A percentile compares a stretch with the other conserved stretches of the same genome.
phyloP scores from a whole-genome alignment of 140 eudicot genomes.

The Bidens hawaiensis region DNA sequence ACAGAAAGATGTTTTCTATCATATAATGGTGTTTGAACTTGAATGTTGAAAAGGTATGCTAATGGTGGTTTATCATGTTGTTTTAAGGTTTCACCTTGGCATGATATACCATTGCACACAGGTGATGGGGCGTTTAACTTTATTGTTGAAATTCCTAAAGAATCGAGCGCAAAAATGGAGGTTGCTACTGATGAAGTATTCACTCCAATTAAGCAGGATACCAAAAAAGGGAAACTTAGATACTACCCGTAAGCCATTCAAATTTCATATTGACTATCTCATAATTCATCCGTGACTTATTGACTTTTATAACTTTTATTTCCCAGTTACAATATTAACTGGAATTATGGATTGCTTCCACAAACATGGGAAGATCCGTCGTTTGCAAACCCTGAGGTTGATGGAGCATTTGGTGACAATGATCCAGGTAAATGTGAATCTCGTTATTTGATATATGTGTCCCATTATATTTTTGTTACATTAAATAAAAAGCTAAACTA shows the following conservation, averaged over 20 bases:
- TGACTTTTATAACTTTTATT: not conserved
- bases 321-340: conserved; percentile 85
- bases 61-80: not conserved
- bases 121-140: conserved; percentile 91
- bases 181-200: conserved; percentile 89
- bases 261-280: not conserved
- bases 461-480: not conserved
- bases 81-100: conserved; percentile 96
- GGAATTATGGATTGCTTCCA: conserved; percentile 99
- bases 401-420: conserved; percentile 97
- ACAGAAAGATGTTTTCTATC: not conserved
- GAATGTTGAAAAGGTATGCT: conserved; percentile 1
- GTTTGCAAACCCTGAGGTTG: conserved; percentile 80
- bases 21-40: conserved; percentile 5
- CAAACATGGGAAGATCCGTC: conserved; percentile 99
- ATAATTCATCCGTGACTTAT: not conserved
- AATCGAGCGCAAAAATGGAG: conserved; percentile 98
- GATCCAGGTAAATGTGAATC: conserved; percentile 63
- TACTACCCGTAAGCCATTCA: conserved; percentile 77
- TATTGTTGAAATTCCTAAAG: conserved; percentile 92
- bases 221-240: conserved; percentile 97
- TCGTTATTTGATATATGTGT: not conserved
- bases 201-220: conserved; percentile 95
- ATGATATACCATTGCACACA: conserved; percentile 79
- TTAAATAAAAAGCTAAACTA: too few species aligned